A percentile compares a stretch with the other conserved stretches of the same genome.
Evolutionary conservation across 2,329 filamentous ascomycete species (phyloP).

Genomic region (Xylariales sp.): DNA sequence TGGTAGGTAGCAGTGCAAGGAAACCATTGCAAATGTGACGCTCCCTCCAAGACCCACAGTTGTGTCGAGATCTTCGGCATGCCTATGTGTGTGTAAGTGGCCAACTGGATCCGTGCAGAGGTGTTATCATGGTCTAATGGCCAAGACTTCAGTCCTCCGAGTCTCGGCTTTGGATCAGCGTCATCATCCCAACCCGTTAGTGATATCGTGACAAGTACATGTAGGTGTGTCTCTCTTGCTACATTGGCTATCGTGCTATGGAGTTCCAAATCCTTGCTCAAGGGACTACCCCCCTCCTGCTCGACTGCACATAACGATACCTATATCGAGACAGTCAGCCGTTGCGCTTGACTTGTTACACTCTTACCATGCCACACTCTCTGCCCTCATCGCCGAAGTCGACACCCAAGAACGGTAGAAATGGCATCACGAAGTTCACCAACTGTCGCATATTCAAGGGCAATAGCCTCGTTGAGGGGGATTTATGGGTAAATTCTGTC

Average conservation of each 20-base stretch:
- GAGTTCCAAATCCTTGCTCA: conserved; percentile 23
- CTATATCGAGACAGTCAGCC: not conserved
- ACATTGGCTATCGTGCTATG: conserved; percentile 26
- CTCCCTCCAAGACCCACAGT: too few species aligned
- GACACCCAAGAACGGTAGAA: conserved; percentile 37
- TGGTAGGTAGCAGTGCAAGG: too few species aligned
- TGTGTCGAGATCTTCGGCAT: too few species aligned
- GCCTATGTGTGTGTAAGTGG: too few species aligned
- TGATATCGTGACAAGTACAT: conserved; percentile 26
- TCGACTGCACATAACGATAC: conserved; percentile 24
- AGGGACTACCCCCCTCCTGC: conserved; percentile 24
- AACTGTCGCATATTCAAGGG: conserved; percentile 76
- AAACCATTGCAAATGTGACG: too few species aligned
- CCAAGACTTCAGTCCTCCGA: not conserved
- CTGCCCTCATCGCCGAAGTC: conserved; percentile 39
- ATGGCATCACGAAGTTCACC: conserved; percentile 75
- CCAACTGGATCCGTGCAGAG: too few species aligned
- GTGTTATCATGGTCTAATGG: not conserved
- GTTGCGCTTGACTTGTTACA: not conserved
- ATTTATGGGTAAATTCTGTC: conserved; percentile 82
- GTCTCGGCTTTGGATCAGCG: conserved; percentile 3
- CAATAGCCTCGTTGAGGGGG: conserved; percentile 63
- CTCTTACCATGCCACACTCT: conserved; percentile 26
- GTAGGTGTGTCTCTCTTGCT: conserved; percentile 17
- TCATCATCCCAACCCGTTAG: conserved; percentile 1